Conservation (phyloP, 768 basidiomycete genomes). For the Boletus reticulatus region DNA sequence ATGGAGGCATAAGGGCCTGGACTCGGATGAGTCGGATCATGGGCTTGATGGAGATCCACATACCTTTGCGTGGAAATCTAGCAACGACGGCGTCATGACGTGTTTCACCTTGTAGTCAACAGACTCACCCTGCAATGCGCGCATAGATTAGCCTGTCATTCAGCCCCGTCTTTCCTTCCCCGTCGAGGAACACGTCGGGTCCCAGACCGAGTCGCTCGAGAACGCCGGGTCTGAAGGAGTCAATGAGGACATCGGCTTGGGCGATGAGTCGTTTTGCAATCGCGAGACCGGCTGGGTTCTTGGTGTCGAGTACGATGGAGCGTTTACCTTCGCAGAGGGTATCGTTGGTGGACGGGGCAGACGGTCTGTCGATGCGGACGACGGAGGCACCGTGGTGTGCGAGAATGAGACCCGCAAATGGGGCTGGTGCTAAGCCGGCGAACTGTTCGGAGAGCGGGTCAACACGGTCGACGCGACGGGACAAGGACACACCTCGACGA, state of each 20-base stretch:
- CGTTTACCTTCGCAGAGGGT: constrained; percentile 71
- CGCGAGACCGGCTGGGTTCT: constrained; percentile 54
- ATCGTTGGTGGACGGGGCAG: constrained; percentile 39
- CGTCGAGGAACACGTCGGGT: constrained; percentile 68
- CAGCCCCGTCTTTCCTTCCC: constrained; percentile 40
- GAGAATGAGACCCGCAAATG: constrained; percentile 74
- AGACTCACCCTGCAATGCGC: constrained; percentile 66
- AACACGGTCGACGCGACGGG: neutral
- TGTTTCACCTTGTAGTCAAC: neutral
- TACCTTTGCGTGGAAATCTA: constrained; percentile 66
- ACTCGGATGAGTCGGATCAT: constrained; percentile 14
- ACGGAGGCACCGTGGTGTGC: constrained; percentile 81
- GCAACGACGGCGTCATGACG: neutral
- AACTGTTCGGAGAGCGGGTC: constrained; percentile 43
- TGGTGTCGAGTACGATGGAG: constrained; percentile 69
- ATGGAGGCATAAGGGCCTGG: constrained; percentile 69
- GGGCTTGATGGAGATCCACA: constrained; percentile 6
- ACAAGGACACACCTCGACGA: constrained; percentile 40
- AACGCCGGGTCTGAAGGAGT: constrained; percentile 82
- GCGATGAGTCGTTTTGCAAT: constrained; percentile 56
- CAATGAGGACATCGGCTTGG: constrained; percentile 76
- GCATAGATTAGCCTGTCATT: constrained; percentile 71
- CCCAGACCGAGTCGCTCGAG: constrained; percentile 76
- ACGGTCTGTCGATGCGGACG: constrained; percentile 68
- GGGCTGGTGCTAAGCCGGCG: constrained; percentile 79